phyloP scores from a whole-genome alignment of 805 yeast species.

The Kuraishia borneana region DNA sequence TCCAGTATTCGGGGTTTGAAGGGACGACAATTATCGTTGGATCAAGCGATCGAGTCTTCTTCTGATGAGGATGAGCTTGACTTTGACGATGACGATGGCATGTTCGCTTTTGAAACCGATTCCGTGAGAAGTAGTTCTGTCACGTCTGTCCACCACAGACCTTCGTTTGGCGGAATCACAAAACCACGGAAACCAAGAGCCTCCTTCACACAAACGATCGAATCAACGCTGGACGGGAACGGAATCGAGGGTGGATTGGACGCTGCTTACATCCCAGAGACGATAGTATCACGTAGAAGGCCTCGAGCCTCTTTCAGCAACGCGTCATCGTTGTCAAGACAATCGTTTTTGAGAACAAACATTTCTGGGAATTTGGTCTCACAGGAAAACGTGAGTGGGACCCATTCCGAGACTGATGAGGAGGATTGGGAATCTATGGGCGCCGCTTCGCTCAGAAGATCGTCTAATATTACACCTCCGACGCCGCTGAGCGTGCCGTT shows the following conservation, averaged over 20 bases:
- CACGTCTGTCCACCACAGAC: neutral
- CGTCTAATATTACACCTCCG: slow-evolving; percentile 11
- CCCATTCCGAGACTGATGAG: slow-evolving; percentile 76
- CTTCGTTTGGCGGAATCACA: neutral
- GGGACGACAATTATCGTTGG: slow-evolving; percentile 19
- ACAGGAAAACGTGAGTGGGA: slow-evolving; percentile 7
- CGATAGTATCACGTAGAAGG: slow-evolving; percentile 12
- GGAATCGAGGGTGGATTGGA: slow-evolving; percentile 8
- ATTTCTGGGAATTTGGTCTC: slow-evolving; percentile 10
- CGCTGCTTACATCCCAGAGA: slow-evolving; percentile 15
- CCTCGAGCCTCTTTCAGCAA: slow-evolving; percentile 23
- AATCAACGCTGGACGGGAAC: slow-evolving; percentile 18
- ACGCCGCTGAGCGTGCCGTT: slow-evolving; percentile 4
- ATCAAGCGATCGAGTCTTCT: slow-evolving; percentile 26
- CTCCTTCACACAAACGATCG: slow-evolving; percentile 19
- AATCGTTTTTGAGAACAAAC: slow-evolving; percentile 26
- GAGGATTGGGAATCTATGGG: slow-evolving; percentile 96
- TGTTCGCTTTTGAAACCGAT: slow-evolving; percentile 14
- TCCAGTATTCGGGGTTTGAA: slow-evolving; percentile 16
- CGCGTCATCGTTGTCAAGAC: slow-evolving; percentile 21
- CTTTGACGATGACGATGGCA: slow-evolving; percentile 19
- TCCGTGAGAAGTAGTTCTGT: slow-evolving; percentile 2
- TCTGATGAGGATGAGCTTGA: slow-evolving; percentile 25
- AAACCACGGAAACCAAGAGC: slow-evolving; percentile 20
- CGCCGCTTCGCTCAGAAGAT: slow-evolving; percentile 42